A percentile compares a stretch with the other conserved stretches of the same genome.
phyloP scores from a whole-genome alignment of 2,329 filamentous ascomycete genomes.

The Colletotrichum tamarilloi region DNA sequence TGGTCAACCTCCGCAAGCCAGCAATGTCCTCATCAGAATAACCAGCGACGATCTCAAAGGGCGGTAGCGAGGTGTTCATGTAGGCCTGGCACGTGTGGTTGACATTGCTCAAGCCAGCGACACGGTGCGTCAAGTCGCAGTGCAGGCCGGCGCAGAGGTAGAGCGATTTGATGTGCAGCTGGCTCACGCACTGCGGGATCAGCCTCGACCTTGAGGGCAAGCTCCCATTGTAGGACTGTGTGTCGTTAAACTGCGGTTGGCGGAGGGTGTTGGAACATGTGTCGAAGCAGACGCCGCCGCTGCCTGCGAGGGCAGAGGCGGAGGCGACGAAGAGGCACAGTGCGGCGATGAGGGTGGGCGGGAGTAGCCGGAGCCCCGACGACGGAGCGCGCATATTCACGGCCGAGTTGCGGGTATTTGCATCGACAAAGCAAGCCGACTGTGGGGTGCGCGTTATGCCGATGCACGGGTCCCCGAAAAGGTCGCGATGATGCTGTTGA shows the following conservation, averaged over 20 bases:
- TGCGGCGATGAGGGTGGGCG: not conserved
- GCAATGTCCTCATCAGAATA: conserved; percentile 49
- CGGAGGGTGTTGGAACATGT: conserved; percentile 45
- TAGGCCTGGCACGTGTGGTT: conserved; percentile 49
- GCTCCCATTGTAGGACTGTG: conserved; percentile 25
- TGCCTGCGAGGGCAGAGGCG: conserved; percentile 5
- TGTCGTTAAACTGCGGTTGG: conserved; percentile 46
- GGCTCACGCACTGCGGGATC: conserved; percentile 44
- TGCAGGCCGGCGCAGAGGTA: conserved; percentile 51
- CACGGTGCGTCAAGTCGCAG: conserved; percentile 44
- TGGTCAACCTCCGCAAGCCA: conserved; percentile 42
- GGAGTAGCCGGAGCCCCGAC: conserved; percentile 1
- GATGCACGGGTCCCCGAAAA: not conserved
- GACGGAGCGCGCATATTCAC: conserved; percentile 24
- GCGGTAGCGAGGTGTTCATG: conserved; percentile 44
- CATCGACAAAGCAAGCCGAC: conserved; percentile 1
- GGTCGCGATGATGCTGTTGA: not conserved
- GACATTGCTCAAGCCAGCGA: conserved; percentile 40
- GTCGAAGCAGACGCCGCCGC: conserved; percentile 43
- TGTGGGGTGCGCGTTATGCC: not conserved
- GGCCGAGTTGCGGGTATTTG: conserved; percentile 5
- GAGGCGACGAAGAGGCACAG: conserved; percentile 22
- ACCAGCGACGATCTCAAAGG: conserved; percentile 45
- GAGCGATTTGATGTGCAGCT: conserved; percentile 43
- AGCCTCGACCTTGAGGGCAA: conserved; percentile 34